Evolutionary conservation across 169 alveolate genomes (phyloP).

Genomic region (Eimeria sp.): DNA sequence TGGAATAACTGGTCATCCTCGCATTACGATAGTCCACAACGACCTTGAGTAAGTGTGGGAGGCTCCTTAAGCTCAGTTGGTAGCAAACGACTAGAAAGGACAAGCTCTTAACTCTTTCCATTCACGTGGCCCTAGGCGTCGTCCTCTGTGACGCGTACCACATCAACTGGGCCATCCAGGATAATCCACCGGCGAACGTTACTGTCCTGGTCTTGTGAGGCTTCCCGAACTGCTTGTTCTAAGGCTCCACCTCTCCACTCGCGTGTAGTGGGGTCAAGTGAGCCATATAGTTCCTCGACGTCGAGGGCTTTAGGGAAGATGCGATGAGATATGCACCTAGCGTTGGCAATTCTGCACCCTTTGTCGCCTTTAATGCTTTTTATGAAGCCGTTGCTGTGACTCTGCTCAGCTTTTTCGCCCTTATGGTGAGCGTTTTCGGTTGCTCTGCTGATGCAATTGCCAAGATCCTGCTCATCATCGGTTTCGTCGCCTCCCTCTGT

Average conservation of each 20-base stretch:
- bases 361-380: background rate
- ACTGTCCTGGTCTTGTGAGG: conserved; percentile 85
- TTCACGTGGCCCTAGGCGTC: background rate
- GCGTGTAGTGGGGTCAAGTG: conserved; percentile 92
- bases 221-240: conserved; percentile 91
- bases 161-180: conserved; percentile 99
- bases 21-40: background rate
- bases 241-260: conserved; percentile 96
- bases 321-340: conserved; percentile 21
- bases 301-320: conserved; percentile 51
- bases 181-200: conserved; percentile 95
- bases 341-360: conserved; percentile 12
- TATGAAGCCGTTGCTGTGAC: background rate
- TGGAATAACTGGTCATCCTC: background rate
- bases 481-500: background rate
- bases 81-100: background rate
- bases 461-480: conserved; percentile 93
- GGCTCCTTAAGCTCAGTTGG: background rate
- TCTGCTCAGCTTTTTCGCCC: background rate
- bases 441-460: conserved; percentile 94
- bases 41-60: background rate
- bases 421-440: conserved; percentile 82
- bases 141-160: conserved; percentile 85
- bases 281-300: conserved; percentile 93
- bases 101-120: background rate